Base-by-base conservation (phyloP, 108 stramenopile genomes). In the Ochromonas danica region DNA sequence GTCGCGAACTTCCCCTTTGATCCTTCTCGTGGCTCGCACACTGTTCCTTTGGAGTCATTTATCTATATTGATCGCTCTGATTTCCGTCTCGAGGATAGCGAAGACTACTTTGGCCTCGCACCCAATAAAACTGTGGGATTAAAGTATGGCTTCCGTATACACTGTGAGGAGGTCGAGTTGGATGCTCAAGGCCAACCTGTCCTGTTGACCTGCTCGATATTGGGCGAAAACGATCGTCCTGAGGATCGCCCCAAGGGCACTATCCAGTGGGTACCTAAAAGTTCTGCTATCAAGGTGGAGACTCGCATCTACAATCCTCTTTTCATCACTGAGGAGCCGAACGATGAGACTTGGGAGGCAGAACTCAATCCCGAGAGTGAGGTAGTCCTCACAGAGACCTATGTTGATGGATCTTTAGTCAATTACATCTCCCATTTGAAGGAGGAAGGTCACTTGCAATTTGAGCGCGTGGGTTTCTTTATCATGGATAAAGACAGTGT, bases 381-480 rank as follows among this genome's bases (percentile, higher is more conserved):
- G 40, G 40, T 75, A 10, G 43, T 45, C 10, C 3, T 42, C 3
- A 41, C 31, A 25, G 10, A 28, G 17, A 25, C 63, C 3, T 14
- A 31, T 28, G 17, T 22, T 28, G 63, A 67, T 67, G 3, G 14
- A 10, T 67, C 63, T 6, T n/a, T n/a, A n/a, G n/a, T n/a, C n/a
- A n/a, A n/a, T n/a, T n/a, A n/a, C n/a, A 36, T 75, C 51, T 75
- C 10, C 3, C 3, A 45, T 10, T 28, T 3, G 72, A 90, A 94
- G 80, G 82, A 92, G 42, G 1, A n/a, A 41, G 10, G 40, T 36
- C 51, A 75, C 27, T 6, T 75, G 43, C 96, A 99, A 84, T 94
- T 99, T 78, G 96, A 97, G 83, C 92, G 96, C 30, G 71, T 97
- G 33, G 98, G 98, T 35, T 99, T 93, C 86, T 99, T 97, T 87